A percentile compares a stretch with the other conserved stretches of the same genome.
Evolutionary conservation across 257 asterid species (phyloP).

Genomic region (Nicotiana tomentosiformis): DNA sequence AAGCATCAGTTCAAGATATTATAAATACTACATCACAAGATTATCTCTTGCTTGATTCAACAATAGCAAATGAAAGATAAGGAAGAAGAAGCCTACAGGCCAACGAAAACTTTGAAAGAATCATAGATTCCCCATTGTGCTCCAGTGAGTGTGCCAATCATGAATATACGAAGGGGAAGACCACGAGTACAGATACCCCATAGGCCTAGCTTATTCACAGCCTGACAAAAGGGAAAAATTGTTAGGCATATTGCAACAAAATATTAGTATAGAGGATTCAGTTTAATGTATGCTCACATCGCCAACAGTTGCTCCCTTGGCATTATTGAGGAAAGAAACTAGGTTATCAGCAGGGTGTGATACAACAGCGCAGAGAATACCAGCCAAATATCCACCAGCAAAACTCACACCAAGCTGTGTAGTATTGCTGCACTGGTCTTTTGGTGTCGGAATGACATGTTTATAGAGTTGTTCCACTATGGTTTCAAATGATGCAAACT

Average conservation of each 20-base stretch:
- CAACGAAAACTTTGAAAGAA: slow-evolving; percentile 52
- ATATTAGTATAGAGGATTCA: not conserved
- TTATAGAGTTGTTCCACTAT: slow-evolving; percentile 71
- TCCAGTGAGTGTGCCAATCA: slow-evolving; percentile 61
- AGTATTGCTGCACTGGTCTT: slow-evolving; percentile 58
- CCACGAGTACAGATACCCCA: slow-evolving; percentile 61
- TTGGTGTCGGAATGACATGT: slow-evolving; percentile 61
- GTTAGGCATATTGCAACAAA: not conserved
- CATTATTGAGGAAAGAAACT: slow-evolving; percentile 82
- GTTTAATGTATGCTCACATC: slow-evolving; percentile 39
- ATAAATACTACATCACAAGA: not conserved
- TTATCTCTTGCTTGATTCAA: not conserved
- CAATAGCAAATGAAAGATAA: not conserved
- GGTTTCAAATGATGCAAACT: slow-evolving; percentile 76
- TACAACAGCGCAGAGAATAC: slow-evolving; percentile 61
- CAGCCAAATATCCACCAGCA: slow-evolving; percentile 70
- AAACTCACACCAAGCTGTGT: slow-evolving; percentile 79
- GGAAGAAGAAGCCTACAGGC: slow-evolving; percentile 41
- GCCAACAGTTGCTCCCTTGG: slow-evolving; percentile 70
- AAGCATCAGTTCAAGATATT: not conserved
- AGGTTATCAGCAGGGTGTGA: slow-evolving; percentile 90
- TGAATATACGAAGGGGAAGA: slow-evolving; percentile 61
- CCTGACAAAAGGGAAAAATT: slow-evolving; percentile 23
- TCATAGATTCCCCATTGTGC: slow-evolving; percentile 69
- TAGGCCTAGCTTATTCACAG: slow-evolving; percentile 52